Evolutionary conservation across 2,329 filamentous ascomycete genomes (phyloP), one percentile per base, ranked within the genome.

Genomic region (Penicillium glabrum): DNA sequence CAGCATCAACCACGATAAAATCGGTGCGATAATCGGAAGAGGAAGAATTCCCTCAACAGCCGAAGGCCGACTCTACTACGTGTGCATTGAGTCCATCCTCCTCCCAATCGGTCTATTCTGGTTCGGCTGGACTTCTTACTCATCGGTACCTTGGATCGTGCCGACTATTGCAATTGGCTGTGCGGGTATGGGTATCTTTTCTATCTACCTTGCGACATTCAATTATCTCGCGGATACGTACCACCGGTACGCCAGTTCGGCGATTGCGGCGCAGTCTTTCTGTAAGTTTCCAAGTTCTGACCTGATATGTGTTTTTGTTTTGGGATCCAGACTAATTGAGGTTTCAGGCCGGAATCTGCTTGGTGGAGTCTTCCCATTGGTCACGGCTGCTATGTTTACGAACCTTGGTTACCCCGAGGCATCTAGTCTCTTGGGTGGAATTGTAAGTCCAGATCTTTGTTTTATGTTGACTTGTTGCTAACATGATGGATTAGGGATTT

Each of bases 151-250:
- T 61, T 93, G 89, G 89, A 87, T 91, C 54, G 84, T 85, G 0
- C 90, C 91, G 0, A 76, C 86, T 0, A 74, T 93, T 3, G 88
- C 86, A 0, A 81, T 96, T 33, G 85, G 82, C 0, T 83, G 91
- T 57, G 87, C 91, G 0, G 93, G 89, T 0, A 89, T 93, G 80
- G 89, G 93, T 27, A 96, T 97, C 62, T 93, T 91, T 72, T 88
- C 86, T 41, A 86, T 97, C 35, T 96, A 96, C 69, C 82, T 97
- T 1, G 88, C 92, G 3, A 90, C 91, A 0, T 96, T 97, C 78
- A 97, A 97, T 71, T 97, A 96, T 66, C 82, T 97, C 1, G 91
- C 92, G 21, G 93, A 97, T 69, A 88, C 88, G 1, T 97, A 96
- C 72, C 89, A 92, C 69, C 81, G 84, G 2, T 96, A 93, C 67